phyloP scores from a whole-genome alignment of 768 basidiomycete species.

The Amanita brunnescens region DNA sequence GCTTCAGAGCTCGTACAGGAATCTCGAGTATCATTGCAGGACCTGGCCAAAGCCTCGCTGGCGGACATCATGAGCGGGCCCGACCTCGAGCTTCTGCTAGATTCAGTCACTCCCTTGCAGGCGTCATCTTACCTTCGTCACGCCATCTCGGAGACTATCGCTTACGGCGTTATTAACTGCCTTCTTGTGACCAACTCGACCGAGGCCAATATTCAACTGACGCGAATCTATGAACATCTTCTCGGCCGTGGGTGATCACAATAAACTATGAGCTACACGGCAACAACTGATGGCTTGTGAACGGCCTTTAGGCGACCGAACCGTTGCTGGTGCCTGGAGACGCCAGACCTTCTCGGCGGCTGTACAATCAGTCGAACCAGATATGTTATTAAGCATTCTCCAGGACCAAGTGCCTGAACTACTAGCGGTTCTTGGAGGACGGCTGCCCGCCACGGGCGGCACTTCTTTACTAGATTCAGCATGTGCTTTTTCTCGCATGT shows the following conservation, averaged over 20 bases:
- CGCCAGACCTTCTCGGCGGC: slow-evolving; percentile 86
- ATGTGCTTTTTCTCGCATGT: slow-evolving; percentile 77
- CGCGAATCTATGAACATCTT: slow-evolving; percentile 82
- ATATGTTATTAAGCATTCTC: slow-evolving; percentile 61
- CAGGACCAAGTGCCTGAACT: slow-evolving; percentile 65
- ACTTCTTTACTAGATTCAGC: slow-evolving; percentile 61
- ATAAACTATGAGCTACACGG: background rate
- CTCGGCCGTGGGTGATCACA: slow-evolving; percentile 60
- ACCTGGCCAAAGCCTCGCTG: slow-evolving; percentile 50
- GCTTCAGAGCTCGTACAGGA: slow-evolving; percentile 63
- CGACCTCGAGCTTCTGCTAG: slow-evolving; percentile 32
- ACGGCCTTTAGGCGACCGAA: slow-evolving; percentile 58
- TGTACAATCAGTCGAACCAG: slow-evolving; percentile 65
- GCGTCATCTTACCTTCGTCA: slow-evolving; percentile 77
- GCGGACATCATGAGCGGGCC: slow-evolving; percentile 46
- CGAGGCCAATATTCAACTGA: slow-evolving; percentile 78
- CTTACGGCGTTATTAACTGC: slow-evolving; percentile 76
- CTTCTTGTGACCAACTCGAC: slow-evolving; percentile 79
- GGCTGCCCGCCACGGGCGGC: slow-evolving; percentile 36
- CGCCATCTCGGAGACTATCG: slow-evolving; percentile 67
- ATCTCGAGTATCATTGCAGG: slow-evolving; percentile 44
- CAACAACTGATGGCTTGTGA: background rate
- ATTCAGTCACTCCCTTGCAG: slow-evolving; percentile 56
- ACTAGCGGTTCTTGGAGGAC: slow-evolving; percentile 39
- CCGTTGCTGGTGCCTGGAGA: slow-evolving; percentile 86